Evolutionary conservation across 495 filamentous ascomycete species (phyloP).

Genomic region (Halenospora varia): DNA sequence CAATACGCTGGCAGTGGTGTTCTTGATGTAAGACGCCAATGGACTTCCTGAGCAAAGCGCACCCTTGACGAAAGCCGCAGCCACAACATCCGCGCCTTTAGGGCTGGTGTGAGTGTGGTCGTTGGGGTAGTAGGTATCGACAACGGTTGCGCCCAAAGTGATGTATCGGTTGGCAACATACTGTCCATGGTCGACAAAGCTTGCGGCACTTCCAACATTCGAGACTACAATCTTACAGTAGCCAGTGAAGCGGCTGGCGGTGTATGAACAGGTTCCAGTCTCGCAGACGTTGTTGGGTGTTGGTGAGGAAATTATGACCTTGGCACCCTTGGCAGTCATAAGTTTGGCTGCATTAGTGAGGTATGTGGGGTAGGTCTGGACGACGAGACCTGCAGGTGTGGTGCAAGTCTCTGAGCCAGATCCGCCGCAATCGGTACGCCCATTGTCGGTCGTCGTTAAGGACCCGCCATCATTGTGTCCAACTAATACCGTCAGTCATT

Average conservation of each 20-base stretch:
- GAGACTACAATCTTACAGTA: slow-evolving; percentile 51
- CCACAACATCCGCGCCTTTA: slow-evolving; percentile 52
- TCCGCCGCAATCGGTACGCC: slow-evolving; percentile 54
- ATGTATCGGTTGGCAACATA: slow-evolving; percentile 51
- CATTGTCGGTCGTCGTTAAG: slow-evolving; percentile 51
- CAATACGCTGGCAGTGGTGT: slow-evolving; percentile 17
- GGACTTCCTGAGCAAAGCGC: slow-evolving; percentile 39
- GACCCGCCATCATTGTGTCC: slow-evolving; percentile 65
- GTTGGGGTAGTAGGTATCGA: slow-evolving; percentile 46
- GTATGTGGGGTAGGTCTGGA: slow-evolving; percentile 34
- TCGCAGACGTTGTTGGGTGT: slow-evolving; percentile 66
- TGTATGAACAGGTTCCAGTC: slow-evolving; percentile 40
- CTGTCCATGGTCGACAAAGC: slow-evolving; percentile 59
- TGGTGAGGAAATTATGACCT: slow-evolving; percentile 56
- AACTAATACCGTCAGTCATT: slow-evolving; percentile 21
- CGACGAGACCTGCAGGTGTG: slow-evolving; percentile 18
- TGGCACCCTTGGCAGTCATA: slow-evolving; percentile 55
- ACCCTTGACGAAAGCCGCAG: slow-evolving; percentile 59
- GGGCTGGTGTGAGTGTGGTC: slow-evolving; percentile 66
- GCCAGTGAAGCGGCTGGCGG: slow-evolving; percentile 48
- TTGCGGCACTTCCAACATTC: slow-evolving; percentile 33
- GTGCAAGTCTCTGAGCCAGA: slow-evolving; percentile 50
- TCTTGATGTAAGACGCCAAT: slow-evolving; percentile 18
- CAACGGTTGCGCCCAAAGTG: slow-evolving; percentile 41
- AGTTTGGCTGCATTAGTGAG: slow-evolving; percentile 48